Conservation (phyloP, 805 yeast species). For the Wickerhamiella slavikovae region DNA sequence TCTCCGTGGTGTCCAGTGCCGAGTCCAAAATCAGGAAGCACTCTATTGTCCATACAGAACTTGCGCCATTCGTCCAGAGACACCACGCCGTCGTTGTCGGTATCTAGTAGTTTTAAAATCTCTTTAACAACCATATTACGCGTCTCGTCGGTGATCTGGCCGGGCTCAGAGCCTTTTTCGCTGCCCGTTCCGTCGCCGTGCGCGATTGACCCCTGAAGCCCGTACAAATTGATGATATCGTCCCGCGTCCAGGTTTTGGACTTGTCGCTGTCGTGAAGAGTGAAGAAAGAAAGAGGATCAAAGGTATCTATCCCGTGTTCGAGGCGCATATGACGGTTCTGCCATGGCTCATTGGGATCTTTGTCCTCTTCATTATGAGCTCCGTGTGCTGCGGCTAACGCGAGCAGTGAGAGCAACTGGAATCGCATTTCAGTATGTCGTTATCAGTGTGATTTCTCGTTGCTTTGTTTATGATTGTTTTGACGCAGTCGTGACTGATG, state of each 20-base stretch:
- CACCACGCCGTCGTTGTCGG: constrained; percentile 46
- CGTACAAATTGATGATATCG: constrained; percentile 69
- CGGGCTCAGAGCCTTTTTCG: constrained; percentile 52
- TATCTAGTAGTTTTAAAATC: constrained; percentile 42
- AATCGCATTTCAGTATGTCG: too few species aligned
- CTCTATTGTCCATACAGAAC: constrained; percentile 40
- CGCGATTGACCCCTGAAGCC: constrained; percentile 46
- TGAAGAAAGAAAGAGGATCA: constrained; percentile 59
- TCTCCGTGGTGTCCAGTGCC: constrained; percentile 93
- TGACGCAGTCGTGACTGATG: too few species aligned
- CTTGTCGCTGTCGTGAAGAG: constrained; percentile 43
- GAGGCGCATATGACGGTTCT: constrained; percentile 54
- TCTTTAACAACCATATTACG: constrained; percentile 31
- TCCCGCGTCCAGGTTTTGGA: constrained; percentile 35
- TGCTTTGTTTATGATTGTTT: too few species aligned
- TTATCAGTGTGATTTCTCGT: too few species aligned
- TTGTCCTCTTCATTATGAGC: constrained; percentile 6
- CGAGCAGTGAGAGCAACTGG: too few species aligned
- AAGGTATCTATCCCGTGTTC: constrained; percentile 66
- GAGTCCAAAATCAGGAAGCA: constrained; percentile 76
- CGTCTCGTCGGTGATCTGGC: constrained; percentile 33
- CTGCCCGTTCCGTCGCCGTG: constrained; percentile 83
- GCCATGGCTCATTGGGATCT: constrained; percentile 15
- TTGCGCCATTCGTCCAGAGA: constrained; percentile 48
- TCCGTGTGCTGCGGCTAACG: constrained; percentile 1